These are phyloP conservation scores for Sideroxylon spinosum DNA, from an alignment of 179 eudicot species.

Conservation along the genomic window DNA sequence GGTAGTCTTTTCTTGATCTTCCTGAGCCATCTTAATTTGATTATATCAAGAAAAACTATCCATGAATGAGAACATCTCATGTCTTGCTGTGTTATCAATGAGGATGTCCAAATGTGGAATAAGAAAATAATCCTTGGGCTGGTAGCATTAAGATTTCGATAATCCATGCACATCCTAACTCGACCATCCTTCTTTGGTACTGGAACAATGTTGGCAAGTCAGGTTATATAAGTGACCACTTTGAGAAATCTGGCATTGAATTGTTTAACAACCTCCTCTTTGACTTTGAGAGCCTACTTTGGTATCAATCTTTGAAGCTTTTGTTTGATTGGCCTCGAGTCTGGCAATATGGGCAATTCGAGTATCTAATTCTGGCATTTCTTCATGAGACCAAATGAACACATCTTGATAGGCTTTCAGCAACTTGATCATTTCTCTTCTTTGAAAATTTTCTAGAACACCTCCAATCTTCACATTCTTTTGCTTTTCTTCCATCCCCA, in stretches of 20 bases:
- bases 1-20: background rate
- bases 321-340: background rate
- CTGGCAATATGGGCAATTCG: background rate
- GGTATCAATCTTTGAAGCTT: background rate
- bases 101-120: background rate
- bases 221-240: background rate
- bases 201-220: background rate
- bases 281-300: background rate
- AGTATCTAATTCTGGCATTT: background rate
- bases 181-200: background rate
- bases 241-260: background rate
- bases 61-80: background rate
- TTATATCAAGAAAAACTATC: background rate
- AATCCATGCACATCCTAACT: background rate
- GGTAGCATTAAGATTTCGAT: background rate
- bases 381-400: background rate
- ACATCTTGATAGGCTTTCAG: background rate
- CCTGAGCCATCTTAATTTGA: background rate
- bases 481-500: no score
- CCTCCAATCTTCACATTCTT: background rate
- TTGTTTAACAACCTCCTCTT: background rate
- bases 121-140: background rate
- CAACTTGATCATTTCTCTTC: background rate
- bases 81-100: background rate
- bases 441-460: background rate